These are phyloP conservation scores for Ogataea haglerorum DNA, from an alignment of 805 yeast species.

Conservation along the genomic window DNA sequence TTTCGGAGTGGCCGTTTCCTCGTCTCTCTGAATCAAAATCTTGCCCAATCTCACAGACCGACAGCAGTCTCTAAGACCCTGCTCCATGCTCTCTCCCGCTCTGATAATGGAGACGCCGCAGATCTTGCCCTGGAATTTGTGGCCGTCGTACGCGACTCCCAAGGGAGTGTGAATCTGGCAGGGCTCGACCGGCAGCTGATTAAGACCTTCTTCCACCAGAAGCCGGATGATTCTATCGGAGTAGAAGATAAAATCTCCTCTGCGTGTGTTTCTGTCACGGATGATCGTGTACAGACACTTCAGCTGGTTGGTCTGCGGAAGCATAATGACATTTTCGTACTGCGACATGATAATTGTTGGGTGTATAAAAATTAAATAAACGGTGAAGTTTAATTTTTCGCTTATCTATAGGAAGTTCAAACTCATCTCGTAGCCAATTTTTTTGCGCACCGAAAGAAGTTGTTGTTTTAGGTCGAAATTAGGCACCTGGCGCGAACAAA, in stretches of 20 bases:
- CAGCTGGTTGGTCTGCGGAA: conserved; percentile 89
- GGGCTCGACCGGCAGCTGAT: conserved; percentile 85
- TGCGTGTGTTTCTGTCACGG: conserved; percentile 72
- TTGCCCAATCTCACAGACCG: conserved; percentile 95
- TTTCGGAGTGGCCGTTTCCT: conserved; percentile 92
- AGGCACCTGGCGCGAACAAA: conserved; percentile 1
- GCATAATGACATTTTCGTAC: conserved; percentile 55
- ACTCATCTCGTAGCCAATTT: conserved; percentile 28
- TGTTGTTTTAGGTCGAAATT: neutral
- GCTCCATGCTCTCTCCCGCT: conserved; percentile 99
- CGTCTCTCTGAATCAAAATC: conserved; percentile 95
- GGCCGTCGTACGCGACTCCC: conserved; percentile 68
- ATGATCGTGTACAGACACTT: conserved; percentile 75
- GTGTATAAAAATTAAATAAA: neutral
- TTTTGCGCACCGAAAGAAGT: conserved; percentile 22
- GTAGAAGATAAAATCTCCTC: conserved; percentile 94
- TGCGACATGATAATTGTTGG: conserved; percentile 12
- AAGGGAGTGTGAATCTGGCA: conserved; percentile 71
- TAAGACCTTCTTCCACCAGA: conserved; percentile 92
- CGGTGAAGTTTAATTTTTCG: neutral
- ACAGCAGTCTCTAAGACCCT: conserved; percentile 95
- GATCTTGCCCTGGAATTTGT: conserved; percentile 81
- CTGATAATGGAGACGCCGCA: conserved; percentile 98
- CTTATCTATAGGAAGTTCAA: conserved; percentile 23
- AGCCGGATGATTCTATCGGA: conserved; percentile 92